Conservation (phyloP, 1,139 yeast genomes). For the Yamadazyma triangularis region DNA sequence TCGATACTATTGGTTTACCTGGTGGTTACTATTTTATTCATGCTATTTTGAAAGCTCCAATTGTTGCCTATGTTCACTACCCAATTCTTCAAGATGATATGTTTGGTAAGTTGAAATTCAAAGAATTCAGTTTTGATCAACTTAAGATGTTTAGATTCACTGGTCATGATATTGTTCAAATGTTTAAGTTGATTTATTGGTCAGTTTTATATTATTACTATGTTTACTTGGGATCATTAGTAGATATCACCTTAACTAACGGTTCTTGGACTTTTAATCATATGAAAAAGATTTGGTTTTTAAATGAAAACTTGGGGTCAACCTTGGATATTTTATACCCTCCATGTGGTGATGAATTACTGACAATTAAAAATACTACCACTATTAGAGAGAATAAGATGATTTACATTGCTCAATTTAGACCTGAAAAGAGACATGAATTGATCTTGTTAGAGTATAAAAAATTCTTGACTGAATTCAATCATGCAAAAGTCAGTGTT, state of each 20-base stretch:
- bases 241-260: conserved; percentile 67
- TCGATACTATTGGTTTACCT: conserved; percentile 94
- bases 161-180: conserved; percentile 20
- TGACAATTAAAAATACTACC: conserved; percentile 20
- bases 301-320: conserved; percentile 19
- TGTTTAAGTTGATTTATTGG: conserved; percentile 70
- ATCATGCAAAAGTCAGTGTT: conserved; percentile 16
- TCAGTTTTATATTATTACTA: conserved; percentile 54
- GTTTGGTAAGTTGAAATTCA: conserved; percentile 54
- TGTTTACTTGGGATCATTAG: conserved; percentile 60
- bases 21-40: conserved; percentile 61
- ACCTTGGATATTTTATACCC: conserved; percentile 64
- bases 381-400: conserved; percentile 48
- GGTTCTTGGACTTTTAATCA: conserved; percentile 91
- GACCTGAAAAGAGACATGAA: conserved; percentile 91
- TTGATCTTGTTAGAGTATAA: conserved; percentile 63
- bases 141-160: conserved; percentile 10
- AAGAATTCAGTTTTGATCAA: conserved; percentile 13
- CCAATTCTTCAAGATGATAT: conserved; percentile 89
- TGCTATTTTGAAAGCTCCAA: conserved; percentile 59
- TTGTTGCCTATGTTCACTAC: conserved; percentile 86
- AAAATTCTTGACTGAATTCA: conserved; percentile 33
- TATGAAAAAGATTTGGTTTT: conserved; percentile 57
- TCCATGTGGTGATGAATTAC: conserved; percentile 70
- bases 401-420: conserved; percentile 84